Base-by-base conservation (phyloP, 768 basidiomycete genomes). In the Tulasnella sp. region DNA sequence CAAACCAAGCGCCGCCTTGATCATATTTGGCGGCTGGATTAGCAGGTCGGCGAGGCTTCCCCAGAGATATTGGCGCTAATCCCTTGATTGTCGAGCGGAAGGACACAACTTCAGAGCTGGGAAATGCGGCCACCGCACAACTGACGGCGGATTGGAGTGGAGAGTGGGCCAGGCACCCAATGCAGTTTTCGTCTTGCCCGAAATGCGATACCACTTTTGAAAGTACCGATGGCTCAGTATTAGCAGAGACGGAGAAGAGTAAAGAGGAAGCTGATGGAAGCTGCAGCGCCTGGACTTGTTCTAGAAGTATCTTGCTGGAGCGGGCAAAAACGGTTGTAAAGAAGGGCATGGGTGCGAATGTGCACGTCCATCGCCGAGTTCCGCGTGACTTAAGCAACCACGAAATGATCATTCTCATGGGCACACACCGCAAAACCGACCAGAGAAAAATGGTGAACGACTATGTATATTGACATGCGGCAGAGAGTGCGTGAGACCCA, bases 1-100 rank as follows among this genome's bases (percentile, higher is more conserved):
- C 56, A n/a, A 58, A 31, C 3, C n/a, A n/a, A 5, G 29, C 25
- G 11, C 30, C 41, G n/a, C 34, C 50, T 24, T 45, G 53, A 4
- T 27, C 15, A 8, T 29, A 17, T n/a, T 27, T 17, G 8, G 29
- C 21, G 45, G 56, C 3, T 30, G 31, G 42, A 19, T 27, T 29
- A 17, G 22, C 24, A 25, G 56, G 56, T 24, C 43, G 48, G 25
- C 46, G n/a, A n/a, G n/a, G n/a, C n/a, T n/a, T n/a, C n/a, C n/a
- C n/a, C n/a, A n/a, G n/a, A n/a, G n/a, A n/a, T n/a, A n/a, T n/a
- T n/a, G n/a, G n/a, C n/a, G n/a, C n/a, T n/a, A n/a, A n/a, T n/a
- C n/a, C 56, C 10, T 17, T 17, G 21, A 58, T 58, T 8, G 43
- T 49, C 10, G 56, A 58, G 12, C 56, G 43, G 24, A 58, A 58